A percentile compares a stretch with the other conserved stretches of the same genome.
phyloP scores from a whole-genome alignment of 257 asterid genomes.

The Scutellaria barbata region DNA sequence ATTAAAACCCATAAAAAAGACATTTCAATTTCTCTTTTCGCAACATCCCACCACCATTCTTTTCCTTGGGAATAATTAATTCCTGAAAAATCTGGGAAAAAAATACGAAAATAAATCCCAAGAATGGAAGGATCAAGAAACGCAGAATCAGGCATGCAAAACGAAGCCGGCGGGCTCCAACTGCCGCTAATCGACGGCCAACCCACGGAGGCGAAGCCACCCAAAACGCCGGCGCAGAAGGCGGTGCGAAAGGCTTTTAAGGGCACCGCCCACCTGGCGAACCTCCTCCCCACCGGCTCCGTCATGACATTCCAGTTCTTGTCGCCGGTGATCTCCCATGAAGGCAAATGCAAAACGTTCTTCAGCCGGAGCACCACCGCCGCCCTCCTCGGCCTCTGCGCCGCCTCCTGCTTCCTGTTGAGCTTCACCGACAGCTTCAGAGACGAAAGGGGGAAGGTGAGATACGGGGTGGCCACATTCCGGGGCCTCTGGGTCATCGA shows the following conservation, averaged over 20 bases:
- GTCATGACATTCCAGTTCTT: constrained; percentile 76
- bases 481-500: constrained; percentile 70
- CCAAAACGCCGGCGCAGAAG: constrained; percentile 58
- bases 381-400: constrained; percentile 54
- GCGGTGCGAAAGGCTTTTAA: constrained; percentile 74
- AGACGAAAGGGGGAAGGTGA: constrained; percentile 73
- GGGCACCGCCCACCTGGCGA: constrained; percentile 75
- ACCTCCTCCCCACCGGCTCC: constrained; percentile 93
- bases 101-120: neutral
- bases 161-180: constrained; percentile 21
- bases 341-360: constrained; percentile 65
- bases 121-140: constrained; percentile 27
- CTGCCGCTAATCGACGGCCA: constrained; percentile 50
- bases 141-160: neutral
- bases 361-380: constrained; percentile 50
- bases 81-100: neutral
- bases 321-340: constrained; percentile 64
- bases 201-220: constrained; percentile 32
- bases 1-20: constrained; percentile 29
- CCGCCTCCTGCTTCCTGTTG: constrained; percentile 54
- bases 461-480: constrained; percentile 81
- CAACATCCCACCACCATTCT: neutral
- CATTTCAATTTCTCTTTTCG: neutral
- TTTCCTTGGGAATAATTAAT: neutral
- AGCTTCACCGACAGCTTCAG: constrained; percentile 83